Evolutionary conservation across 2,329 filamentous ascomycete genomes (phyloP).

Genomic region (Fusarium sp.): DNA sequence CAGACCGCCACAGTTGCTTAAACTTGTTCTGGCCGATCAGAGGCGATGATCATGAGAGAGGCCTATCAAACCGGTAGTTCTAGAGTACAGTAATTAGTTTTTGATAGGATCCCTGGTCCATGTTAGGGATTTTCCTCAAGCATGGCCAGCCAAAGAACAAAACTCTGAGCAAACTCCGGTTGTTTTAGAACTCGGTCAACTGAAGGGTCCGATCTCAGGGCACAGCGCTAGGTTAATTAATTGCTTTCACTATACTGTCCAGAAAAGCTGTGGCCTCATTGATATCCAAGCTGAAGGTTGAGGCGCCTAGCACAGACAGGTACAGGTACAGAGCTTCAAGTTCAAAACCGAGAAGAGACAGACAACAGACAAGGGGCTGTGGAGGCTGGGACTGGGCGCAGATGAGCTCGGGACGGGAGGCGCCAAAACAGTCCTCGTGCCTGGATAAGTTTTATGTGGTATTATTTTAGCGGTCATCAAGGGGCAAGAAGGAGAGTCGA

Average conservation of each 20-base stretch:
- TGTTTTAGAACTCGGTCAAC: slow-evolving; percentile 34
- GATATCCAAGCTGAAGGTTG: slow-evolving; percentile 33
- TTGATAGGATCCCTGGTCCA: slow-evolving; percentile 5
- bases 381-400: slow-evolving; percentile 36
- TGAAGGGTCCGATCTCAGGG: slow-evolving; percentile 10
- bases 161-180: slow-evolving; percentile 9
- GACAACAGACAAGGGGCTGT: slow-evolving; percentile 18
- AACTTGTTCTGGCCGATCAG: slow-evolving; percentile 26
- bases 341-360: slow-evolving; percentile 26
- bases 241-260: slow-evolving; percentile 4
- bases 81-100: not conserved
- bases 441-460: slow-evolving; percentile 22
- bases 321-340: slow-evolving; percentile 18
- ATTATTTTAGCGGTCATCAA: slow-evolving; percentile 19
- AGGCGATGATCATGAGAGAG: slow-evolving; percentile 10
- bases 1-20: slow-evolving; percentile 32
- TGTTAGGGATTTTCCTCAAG: slow-evolving; percentile 14
- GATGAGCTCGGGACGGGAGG: slow-evolving; percentile 1
- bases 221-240: not conserved
- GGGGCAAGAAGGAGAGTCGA: slow-evolving; percentile 5
- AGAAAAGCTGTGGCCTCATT: slow-evolving; percentile 24
- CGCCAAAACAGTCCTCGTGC: slow-evolving; percentile 32
- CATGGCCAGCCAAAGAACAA: slow-evolving; percentile 10
- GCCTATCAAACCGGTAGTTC: not conserved
- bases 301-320: not conserved